Evolutionary conservation across 2,329 filamentous ascomycete genomes (phyloP).

Genomic region (Trichoderma semiorbis): DNA sequence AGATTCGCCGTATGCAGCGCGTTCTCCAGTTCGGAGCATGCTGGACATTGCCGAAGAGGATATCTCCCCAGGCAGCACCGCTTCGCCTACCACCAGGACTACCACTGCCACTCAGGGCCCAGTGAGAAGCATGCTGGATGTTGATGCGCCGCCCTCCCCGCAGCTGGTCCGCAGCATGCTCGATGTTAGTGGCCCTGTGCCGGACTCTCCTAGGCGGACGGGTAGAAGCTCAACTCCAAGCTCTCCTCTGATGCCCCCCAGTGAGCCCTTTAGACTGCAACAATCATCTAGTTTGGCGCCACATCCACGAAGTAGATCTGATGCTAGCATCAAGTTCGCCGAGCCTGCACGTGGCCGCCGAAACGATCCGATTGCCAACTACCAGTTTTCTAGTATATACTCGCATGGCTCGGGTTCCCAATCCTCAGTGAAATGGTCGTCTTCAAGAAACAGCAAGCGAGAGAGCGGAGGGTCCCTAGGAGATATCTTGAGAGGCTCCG

Average conservation of each 20-base stretch:
- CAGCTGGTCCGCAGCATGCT: slow-evolving; percentile 51
- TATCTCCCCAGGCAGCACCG: slow-evolving; percentile 19
- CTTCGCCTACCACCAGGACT: slow-evolving; percentile 9
- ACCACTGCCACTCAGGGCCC: slow-evolving; percentile 47
- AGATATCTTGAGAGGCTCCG: slow-evolving; percentile 49
- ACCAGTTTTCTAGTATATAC: slow-evolving; percentile 60
- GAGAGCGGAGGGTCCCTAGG: slow-evolving; percentile 34
- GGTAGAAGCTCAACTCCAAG: slow-evolving; percentile 34
- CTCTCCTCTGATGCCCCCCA: slow-evolving; percentile 27
- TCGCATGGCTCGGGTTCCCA: slow-evolving; percentile 48
- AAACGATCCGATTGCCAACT: slow-evolving; percentile 48
- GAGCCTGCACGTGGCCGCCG: slow-evolving; percentile 33
- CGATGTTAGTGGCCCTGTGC: slow-evolving; percentile 42
- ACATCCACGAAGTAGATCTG: slow-evolving; percentile 54
- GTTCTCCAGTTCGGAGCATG: slow-evolving; percentile 67
- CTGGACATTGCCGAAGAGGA: slow-evolving; percentile 54
- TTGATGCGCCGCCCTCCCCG: slow-evolving; percentile 42
- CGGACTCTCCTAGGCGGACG: slow-evolving; percentile 23
- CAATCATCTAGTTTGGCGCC: slow-evolving; percentile 21
- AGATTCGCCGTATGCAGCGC: slow-evolving; percentile 55
- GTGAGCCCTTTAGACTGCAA: slow-evolving; percentile 23
- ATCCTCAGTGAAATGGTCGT: slow-evolving; percentile 49
- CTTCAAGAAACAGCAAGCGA: slow-evolving; percentile 32
- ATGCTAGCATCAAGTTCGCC: slow-evolving; percentile 45
- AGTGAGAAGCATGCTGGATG: slow-evolving; percentile 64